Evolutionary conservation across 345 rosid genomes (phyloP).

Genomic region (Acer negundo): DNA sequence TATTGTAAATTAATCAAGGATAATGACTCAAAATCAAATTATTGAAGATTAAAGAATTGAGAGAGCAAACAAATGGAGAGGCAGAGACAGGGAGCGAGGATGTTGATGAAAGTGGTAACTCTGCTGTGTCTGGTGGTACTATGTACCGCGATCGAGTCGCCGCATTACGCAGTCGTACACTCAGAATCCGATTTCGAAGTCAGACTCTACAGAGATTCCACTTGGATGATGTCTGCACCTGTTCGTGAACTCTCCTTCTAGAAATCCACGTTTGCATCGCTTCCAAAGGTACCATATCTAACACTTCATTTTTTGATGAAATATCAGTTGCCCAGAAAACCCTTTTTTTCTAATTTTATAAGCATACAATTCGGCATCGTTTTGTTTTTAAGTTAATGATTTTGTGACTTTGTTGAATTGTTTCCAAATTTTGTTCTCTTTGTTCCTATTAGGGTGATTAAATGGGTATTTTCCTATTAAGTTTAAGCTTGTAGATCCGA

Average conservation of each 20-base stretch:
- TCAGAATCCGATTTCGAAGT: conserved; percentile 63
- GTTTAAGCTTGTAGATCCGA: no score
- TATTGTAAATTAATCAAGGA: no score
- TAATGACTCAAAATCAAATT: no score
- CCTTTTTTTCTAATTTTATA: neutral
- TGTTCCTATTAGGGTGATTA: no score
- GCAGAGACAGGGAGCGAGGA: neutral
- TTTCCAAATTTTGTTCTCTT: no score
- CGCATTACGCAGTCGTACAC: conserved; percentile 53
- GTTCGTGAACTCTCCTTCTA: conserved; percentile 53
- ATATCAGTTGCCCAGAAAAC: neutral
- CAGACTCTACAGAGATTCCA: conserved; percentile 49
- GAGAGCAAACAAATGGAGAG: conserved; percentile 29
- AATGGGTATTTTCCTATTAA: no score
- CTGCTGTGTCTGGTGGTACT: conserved; percentile 18
- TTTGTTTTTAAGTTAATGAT: neutral
- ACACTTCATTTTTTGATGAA: neutral
- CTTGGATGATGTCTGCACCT: conserved; percentile 57
- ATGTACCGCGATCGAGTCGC: conserved; percentile 45
- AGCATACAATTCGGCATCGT: neutral
- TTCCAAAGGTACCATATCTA: conserved; percentile 49
- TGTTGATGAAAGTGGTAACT: conserved; percentile 11
- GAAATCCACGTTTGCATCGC: conserved; percentile 57
- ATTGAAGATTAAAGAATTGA: neutral
- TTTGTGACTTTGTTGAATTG: neutral